Percentiles rank a stretch among this genome's conserved stretches.
phyloP scores from a whole-genome alignment of 129 eudicot species.

The Oenanthe sinensis region DNA sequence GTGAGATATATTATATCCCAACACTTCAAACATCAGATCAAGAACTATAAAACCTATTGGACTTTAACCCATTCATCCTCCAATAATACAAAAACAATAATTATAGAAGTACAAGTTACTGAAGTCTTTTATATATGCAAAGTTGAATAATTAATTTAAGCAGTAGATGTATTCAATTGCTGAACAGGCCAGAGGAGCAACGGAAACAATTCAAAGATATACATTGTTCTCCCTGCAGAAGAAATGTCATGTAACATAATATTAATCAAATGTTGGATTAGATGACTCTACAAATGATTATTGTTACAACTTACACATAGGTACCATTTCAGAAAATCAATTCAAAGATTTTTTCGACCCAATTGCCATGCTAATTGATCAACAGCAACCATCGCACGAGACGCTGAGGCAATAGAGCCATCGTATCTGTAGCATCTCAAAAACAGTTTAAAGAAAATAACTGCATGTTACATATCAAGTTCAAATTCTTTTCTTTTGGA shows the following conservation, averaged over 20 bases:
- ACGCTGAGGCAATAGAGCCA: conserved; percentile 93
- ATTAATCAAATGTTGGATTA: background rate
- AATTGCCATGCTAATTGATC: conserved; percentile 65
- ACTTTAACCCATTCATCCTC: background rate
- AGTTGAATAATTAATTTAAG: background rate
- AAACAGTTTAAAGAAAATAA: background rate
- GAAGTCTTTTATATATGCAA: background rate
- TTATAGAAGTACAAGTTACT: background rate
- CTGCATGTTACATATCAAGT: background rate
- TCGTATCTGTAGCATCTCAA: conserved; percentile 57
- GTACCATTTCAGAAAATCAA: background rate
- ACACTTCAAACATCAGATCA: too few species aligned
- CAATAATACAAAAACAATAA: background rate
- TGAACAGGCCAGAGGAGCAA: background rate
- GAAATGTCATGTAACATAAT: background rate
- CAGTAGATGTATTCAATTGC: background rate
- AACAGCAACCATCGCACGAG: conserved; percentile 76
- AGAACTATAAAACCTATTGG: background rate
- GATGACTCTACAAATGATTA: background rate
- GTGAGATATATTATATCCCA: too few species aligned
- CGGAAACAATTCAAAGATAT: background rate
- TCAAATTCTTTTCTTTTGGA: background rate
- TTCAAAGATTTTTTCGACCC: conserved; percentile 58
- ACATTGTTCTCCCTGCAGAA: background rate
- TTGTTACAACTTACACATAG: background rate